Percentiles rank a stretch among this genome's conserved stretches.
These are phyloP conservation scores for Myriosclerotinia scirpicola DNA, from an alignment of 2,329 filamentous ascomycete genomes.

Conservation along the genomic window DNA sequence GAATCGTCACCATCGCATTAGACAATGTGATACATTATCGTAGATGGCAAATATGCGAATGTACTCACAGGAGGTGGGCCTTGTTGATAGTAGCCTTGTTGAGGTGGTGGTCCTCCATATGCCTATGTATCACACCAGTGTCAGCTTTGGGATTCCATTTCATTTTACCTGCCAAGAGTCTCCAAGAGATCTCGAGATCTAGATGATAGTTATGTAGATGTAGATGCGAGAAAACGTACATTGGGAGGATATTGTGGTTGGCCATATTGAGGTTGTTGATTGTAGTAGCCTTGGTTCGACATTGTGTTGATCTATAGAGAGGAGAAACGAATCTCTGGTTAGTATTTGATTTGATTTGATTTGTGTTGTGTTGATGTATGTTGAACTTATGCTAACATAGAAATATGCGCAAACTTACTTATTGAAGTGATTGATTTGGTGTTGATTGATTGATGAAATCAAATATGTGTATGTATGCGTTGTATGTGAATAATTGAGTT, in stretches of 20 bases:
- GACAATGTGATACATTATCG: too few species aligned
- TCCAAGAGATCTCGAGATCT: slow-evolving; percentile 15
- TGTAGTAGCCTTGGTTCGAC: slow-evolving; percentile 42
- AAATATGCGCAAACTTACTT: slow-evolving; percentile 10
- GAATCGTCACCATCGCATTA: background rate
- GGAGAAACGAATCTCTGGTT: background rate
- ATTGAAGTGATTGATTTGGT: background rate
- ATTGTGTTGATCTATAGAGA: slow-evolving; percentile 22
- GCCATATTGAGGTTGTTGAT: slow-evolving; percentile 38
- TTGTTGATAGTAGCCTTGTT: slow-evolving; percentile 30
- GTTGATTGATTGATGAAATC: slow-evolving; percentile 5
- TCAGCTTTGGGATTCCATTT: slow-evolving; percentile 20
- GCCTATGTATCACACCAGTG: slow-evolving; percentile 15
- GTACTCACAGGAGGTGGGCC: slow-evolving; percentile 22
- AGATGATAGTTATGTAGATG: background rate
- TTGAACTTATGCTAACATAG: background rate
- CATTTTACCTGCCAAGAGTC: slow-evolving; percentile 16
- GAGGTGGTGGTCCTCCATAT: slow-evolving; percentile 29
- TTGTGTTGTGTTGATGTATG: background rate
- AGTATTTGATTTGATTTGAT: background rate
- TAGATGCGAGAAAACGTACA: slow-evolving; percentile 31
- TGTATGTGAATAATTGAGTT: background rate
- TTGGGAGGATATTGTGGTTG: slow-evolving; percentile 38
- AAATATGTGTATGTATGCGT: background rate
- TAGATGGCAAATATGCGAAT: background rate